Base-by-base conservation (phyloP, 805 yeast species). In the Henningerozyma blattae region DNA sequence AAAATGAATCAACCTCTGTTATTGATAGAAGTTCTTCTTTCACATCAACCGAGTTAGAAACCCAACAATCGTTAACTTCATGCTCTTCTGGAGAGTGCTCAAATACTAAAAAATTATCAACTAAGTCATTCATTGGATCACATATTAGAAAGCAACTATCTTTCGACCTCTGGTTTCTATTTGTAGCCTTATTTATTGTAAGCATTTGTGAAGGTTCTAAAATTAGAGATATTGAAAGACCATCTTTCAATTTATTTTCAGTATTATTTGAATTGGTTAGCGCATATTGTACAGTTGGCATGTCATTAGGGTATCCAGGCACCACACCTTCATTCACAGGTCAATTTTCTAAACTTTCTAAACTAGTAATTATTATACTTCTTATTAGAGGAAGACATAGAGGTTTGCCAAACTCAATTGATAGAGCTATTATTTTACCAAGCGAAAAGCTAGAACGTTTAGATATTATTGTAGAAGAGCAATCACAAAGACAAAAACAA, bases 211-310 rank as follows among this genome's bases (percentile, higher is more conserved):
- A 89, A 51, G 82, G 87, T n/a, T 60, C 64, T 4, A 70, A 69
- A 43, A 61, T 87, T 22, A 48, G 59, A 35, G 61, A 65, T 32
- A 49, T 60, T 6, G 61, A 64, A 15, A 40, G 54, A 14, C 64
- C 65, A 5, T 54, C 66, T 4, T 81, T 86, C 47, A 65, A 74
- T 4, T 71, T 83, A 14, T 89, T 87, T 54, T 61, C 70, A 3
- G 63, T 83, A 2, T 59, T 89, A 46, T 89, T 87, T 58, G 98
- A 89, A 52, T 76, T 86, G 36, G 83, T 85, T 5, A 79, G 94
- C 42, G 97, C 97, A 0, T 91, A 89, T 59, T 96, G 97, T 54
- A 86, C 95, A 0, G 97, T 89, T 27, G 98, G 98, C 0, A 58
- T 89, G 38, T 81, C 94, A 4, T 56, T 85, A 35, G 98, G 98